Percentiles rank a stretch among this genome's conserved stretches.
These are phyloP conservation scores for Morella rubra DNA, from an alignment of 306 rosid genomes.

Conservation along the genomic window DNA sequence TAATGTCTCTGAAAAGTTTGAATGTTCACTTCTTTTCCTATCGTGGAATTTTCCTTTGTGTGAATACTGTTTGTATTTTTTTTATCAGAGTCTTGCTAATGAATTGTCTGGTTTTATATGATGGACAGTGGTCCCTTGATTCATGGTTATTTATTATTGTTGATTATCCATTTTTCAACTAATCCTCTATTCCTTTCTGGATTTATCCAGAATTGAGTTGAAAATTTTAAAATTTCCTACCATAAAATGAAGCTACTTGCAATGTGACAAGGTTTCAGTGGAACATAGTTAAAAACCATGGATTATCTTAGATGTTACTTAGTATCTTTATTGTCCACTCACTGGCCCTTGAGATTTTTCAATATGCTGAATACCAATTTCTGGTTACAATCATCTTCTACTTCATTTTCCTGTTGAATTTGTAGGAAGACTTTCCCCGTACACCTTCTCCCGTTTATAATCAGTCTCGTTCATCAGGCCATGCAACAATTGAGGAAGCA, in stretches of 20 bases:
- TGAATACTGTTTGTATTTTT: too few relatives aligned
- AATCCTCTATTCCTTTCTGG: too few relatives aligned
- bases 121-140: too few relatives aligned
- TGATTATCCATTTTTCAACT: too few relatives aligned
- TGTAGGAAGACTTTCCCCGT: constrained; percentile 68
- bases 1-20: too few relatives aligned
- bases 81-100: too few relatives aligned
- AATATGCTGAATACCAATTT: background rate
- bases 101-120: too few relatives aligned
- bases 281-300: background rate
- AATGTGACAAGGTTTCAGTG: background rate
- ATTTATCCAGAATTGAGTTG: too few relatives aligned
- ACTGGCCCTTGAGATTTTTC: background rate
- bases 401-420: constrained; percentile 22
- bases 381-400: constrained; percentile 3
- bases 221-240: too few relatives aligned
- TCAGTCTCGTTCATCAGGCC: constrained; percentile 45
- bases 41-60: too few relatives aligned
- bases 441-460: constrained; percentile 62
- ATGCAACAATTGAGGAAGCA: constrained; percentile 43
- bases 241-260: background rate
- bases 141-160: too few relatives aligned
- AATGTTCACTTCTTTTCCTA: too few relatives aligned
- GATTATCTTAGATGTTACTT: background rate
- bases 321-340: background rate